These are phyloP conservation scores for Oryza australiensis DNA, from an alignment of 176 grass and related monocot species.

Conservation along the genomic window DNA sequence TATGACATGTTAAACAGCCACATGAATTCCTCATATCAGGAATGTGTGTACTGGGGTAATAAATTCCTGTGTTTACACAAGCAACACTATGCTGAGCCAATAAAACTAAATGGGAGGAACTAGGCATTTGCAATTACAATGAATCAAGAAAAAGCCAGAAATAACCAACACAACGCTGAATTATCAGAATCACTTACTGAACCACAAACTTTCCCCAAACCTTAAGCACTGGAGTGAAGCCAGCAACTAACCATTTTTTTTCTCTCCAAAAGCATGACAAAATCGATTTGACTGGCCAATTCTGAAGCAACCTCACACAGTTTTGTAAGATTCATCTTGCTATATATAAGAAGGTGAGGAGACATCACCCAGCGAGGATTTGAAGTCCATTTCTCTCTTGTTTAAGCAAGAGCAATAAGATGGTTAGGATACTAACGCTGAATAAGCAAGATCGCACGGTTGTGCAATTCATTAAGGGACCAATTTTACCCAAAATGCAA, in stretches of 20 bases:
- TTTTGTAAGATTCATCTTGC: slow-evolving; percentile 1
- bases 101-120: not conserved
- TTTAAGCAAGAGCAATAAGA: not conserved
- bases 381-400: not conserved
- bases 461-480: not conserved
- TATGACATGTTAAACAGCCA: not conserved
- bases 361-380: too few relatives aligned
- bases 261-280: slow-evolving; percentile 3
- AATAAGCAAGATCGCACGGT: not conserved
- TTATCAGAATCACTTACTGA: too few relatives aligned
- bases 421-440: not conserved
- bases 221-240: not conserved
- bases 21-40: not conserved
- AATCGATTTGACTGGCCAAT: not conserved
- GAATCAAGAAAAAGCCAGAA: not conserved
- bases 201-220: not conserved
- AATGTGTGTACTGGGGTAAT: not conserved
- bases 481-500: not conserved
- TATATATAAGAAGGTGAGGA: not conserved
- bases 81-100: too few relatives aligned
- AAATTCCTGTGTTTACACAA: too few relatives aligned
- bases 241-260: not conserved
- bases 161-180: not conserved
- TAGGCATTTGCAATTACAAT: not conserved
- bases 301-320: slow-evolving; percentile 1